Evolutionary conservation across 768 basidiomycete species (phyloP), one percentile per base, ranked within the genome.

Genomic region (Boletus patriciae): DNA sequence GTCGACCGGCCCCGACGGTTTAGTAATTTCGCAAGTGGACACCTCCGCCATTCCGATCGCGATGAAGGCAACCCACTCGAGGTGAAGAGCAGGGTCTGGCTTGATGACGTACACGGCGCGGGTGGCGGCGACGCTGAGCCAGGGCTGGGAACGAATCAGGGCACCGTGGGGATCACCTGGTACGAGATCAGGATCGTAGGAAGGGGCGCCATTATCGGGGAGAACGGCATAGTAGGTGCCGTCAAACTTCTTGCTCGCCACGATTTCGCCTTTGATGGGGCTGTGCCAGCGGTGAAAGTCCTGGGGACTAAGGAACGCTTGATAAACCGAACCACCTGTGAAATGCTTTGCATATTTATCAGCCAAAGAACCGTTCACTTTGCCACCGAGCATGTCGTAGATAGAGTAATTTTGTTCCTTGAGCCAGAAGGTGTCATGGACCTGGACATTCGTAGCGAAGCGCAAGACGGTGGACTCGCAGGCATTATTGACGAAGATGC

Each of bases 11-110:
- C 19, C n/a, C 4, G 12, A 40, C 36, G n/a, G 7, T 36, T 36
- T 36, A 36, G 34, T 33, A 10, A 50, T 9, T 3, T 23, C 19
- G 19, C 50, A 42, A 1, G 42, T 52, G 34, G 83, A 85, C 10
- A 86, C 82, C 68, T 86, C 85, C 3, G 73, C 73, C 84, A 87
- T 85, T 0, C 85, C 86, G 16, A 86, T 74, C 0, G 66, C 80
- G 9, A 85, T 70, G 66, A 85, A 82, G 56, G 75, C 78, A 71
- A 83, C 73, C 38, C 84, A 60, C 2, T 84, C 84, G 41, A 87
- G 81, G 34, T 19, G 37, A 2, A 38, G 65, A 0, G 9, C 8
- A 18, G 73, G 67, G 27, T 80, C 75, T 6, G 82, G 74, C 58
- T 82, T 64, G 64, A 87, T 84, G 66, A 79, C 82, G 52, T 85